A percentile compares a stretch with the other conserved stretches of the same genome.
Conservation (phyloP, 768 basidiomycete genomes). For the Boletales sp. region DNA sequence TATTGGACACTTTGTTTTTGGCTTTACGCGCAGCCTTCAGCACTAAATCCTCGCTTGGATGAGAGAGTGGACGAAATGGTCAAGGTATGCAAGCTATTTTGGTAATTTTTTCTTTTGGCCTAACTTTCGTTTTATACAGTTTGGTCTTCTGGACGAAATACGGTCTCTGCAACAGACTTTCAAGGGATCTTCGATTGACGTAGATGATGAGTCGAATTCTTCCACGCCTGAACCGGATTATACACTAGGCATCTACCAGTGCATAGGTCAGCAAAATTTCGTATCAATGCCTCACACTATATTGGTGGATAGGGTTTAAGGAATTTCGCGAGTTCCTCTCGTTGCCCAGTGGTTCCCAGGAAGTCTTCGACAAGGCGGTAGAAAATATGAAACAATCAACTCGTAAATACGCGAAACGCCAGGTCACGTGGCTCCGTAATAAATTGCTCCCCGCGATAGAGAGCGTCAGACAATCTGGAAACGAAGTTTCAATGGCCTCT, state of each 20-base stretch:
- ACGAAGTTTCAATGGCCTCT: constrained; percentile 27
- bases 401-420: constrained; percentile 86
- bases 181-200: background rate
- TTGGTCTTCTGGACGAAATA: constrained; percentile 81
- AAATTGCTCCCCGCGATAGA: constrained; percentile 77
- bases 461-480: constrained; percentile 34
- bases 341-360: constrained; percentile 36
- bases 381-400: constrained; percentile 85
- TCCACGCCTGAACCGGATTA: constrained; percentile 41
- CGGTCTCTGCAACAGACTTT: constrained; percentile 40
- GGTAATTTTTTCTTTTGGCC: background rate
- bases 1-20: constrained; percentile 88
- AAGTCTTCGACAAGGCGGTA: constrained; percentile 52
- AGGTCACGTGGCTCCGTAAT: constrained; percentile 89
- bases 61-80: constrained; percentile 87
- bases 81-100: constrained; percentile 42
- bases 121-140: constrained; percentile 36
- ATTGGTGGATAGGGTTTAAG: constrained; percentile 67
- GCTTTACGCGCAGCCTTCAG: constrained; percentile 72
- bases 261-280: constrained; percentile 62
- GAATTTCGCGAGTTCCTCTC: constrained; percentile 76
- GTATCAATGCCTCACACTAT: background rate
- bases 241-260: constrained; percentile 87
- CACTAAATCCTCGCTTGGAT: constrained; percentile 68
- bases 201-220: background rate